Percentiles rank a stretch among this genome's conserved stretches.
These are phyloP conservation scores for Nothomitra cinnamomea DNA, from an alignment of 2,329 filamentous ascomycete genomes.

Conservation along the genomic window DNA sequence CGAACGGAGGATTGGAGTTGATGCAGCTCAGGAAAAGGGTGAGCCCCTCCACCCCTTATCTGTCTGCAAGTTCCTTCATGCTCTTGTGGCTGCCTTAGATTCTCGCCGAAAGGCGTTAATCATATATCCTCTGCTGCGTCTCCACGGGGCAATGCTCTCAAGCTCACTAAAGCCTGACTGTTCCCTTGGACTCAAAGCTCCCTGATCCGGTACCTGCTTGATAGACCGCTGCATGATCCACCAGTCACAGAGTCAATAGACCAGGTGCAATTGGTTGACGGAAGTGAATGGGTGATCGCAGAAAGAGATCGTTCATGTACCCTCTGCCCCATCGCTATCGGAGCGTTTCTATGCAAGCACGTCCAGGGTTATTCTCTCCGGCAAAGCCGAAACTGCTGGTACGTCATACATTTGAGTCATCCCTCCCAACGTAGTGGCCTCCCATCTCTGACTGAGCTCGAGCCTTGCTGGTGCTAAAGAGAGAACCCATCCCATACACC, in stretches of 20 bases:
- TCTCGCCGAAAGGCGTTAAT: background rate
- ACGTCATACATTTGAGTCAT: too few relatives aligned
- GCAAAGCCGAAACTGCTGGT: too few relatives aligned
- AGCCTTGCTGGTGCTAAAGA: background rate
- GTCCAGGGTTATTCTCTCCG: background rate
- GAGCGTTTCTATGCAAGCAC: background rate
- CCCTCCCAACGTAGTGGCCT: background rate
- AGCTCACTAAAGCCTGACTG: background rate
- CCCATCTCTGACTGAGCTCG: background rate
- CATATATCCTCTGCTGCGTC: background rate
- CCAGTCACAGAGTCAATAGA: background rate
- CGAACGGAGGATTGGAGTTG: too few relatives aligned
- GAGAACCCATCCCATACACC: background rate
- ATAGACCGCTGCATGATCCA: background rate
- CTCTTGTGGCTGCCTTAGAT: constrained; percentile 1
- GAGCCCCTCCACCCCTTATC: too few relatives aligned
- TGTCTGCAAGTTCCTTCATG: background rate
- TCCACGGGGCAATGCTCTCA: constrained; percentile 1
- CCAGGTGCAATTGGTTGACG: too few relatives aligned
- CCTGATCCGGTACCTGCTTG: background rate
- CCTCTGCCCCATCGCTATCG: too few relatives aligned
- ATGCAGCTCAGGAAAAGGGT: too few relatives aligned
- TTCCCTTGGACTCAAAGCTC: background rate
- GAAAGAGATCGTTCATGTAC: background rate
- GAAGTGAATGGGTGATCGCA: too few relatives aligned